Evolutionary conservation across 129 eudicot species (phyloP).

Genomic region (Flaveria bidentis): DNA sequence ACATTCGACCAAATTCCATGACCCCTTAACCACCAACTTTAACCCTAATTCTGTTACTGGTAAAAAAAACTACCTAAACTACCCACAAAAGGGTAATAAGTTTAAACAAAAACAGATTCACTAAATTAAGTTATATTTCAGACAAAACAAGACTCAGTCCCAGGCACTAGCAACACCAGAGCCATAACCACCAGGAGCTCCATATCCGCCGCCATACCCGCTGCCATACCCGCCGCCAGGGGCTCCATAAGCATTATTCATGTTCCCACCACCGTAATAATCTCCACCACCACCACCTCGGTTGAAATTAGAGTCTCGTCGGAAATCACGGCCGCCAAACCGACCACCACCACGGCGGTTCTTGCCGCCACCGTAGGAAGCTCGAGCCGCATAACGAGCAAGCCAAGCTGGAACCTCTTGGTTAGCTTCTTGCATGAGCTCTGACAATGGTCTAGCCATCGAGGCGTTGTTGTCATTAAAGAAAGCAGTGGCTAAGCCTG

Average conservation of each 20-base stretch:
- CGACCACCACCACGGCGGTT: slow-evolving; percentile 81
- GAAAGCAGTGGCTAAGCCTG: slow-evolving; percentile 92
- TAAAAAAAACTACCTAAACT: slow-evolving; percentile 24
- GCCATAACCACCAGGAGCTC: slow-evolving; percentile 39
- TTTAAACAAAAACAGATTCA: slow-evolving; percentile 14
- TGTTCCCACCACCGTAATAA: slow-evolving; percentile 52
- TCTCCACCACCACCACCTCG: slow-evolving; percentile 56
- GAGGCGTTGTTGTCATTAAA: slow-evolving; percentile 78
- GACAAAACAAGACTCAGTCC: slow-evolving; percentile 41
- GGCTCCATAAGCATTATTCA: slow-evolving; percentile 45
- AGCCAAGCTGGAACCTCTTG: slow-evolving; percentile 93
- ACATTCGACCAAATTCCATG: slow-evolving; percentile 25
- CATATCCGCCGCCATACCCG: slow-evolving; percentile 41
- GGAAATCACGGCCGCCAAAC: slow-evolving; percentile 79
- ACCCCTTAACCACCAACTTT: slow-evolving; percentile 40
- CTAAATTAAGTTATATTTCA: slow-evolving; percentile 24
- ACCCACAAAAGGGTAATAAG: slow-evolving; percentile 25
- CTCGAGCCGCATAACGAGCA: slow-evolving; percentile 68
- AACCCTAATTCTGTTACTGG: slow-evolving; percentile 36
- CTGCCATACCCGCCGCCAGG: slow-evolving; percentile 36
- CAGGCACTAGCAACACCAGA: slow-evolving; percentile 73
- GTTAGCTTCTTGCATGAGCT: slow-evolving; percentile 90
- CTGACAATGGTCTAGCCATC: slow-evolving; percentile 75
- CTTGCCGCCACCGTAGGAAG: slow-evolving; percentile 53
- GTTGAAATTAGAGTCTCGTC: slow-evolving; percentile 53